Evolutionary conservation across 73 alveolate genomes (phyloP).

Genomic region (Breviolum minutum): DNA sequence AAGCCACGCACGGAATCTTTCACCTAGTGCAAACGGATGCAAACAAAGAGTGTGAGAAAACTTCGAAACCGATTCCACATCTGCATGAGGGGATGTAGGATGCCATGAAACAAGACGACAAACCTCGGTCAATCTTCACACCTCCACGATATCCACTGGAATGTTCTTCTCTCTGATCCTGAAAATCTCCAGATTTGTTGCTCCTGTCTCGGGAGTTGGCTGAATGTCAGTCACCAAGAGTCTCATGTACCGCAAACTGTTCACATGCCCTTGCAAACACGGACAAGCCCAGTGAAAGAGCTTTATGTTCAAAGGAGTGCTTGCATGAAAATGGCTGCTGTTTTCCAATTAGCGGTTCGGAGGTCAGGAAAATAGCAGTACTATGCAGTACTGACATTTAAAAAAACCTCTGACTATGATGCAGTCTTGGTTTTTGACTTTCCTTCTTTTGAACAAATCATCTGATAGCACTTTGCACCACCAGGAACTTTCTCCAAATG

Average conservation of each 20-base stretch:
- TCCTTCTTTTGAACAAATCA: not conserved
- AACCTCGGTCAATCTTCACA: not conserved
- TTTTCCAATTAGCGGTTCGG: no score
- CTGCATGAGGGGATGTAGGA: no score
- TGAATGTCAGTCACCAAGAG: not conserved
- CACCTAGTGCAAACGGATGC: constrained; percentile 3
- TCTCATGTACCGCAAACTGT: not conserved
- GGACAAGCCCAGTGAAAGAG: not conserved
- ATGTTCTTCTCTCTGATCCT: constrained; percentile 91
- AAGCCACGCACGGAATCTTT: constrained; percentile 92
- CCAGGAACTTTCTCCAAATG: not conserved
- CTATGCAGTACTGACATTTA: not conserved
- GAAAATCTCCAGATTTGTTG: constrained; percentile 88
- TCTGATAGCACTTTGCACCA: not conserved
- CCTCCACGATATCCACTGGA: constrained; percentile 93
- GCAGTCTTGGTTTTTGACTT: no score
- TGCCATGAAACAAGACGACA: not conserved
- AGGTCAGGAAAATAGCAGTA: no score
- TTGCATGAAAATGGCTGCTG: no score
- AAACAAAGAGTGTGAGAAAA: not conserved
- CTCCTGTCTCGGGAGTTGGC: constrained; percentile 28
- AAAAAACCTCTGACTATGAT: no score
- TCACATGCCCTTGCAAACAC: no score
- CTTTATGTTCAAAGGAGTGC: no score
- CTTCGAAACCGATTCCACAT: not conserved